Base-by-base conservation (phyloP, 2,329 filamentous ascomycete genomes). In the Hymenoscyphus scutula region DNA sequence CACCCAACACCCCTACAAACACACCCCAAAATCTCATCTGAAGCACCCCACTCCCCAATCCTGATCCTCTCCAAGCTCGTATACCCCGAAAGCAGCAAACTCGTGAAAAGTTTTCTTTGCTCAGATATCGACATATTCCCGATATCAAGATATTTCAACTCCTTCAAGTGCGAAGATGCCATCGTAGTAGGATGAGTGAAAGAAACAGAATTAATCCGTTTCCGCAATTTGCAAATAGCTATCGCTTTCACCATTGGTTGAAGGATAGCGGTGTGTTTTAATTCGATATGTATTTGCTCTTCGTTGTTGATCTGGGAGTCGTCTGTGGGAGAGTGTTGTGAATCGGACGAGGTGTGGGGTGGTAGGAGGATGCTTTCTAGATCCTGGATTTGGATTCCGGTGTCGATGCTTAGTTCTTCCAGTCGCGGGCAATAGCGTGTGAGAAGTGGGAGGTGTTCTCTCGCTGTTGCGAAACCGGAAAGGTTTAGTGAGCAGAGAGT, bases 1-100 rank as follows among this genome's bases (percentile, higher is more conserved):
- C 63, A 64, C 6, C 63, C 60, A 6, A 64, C 63, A 25, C 53
- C 53, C 17, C 13, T 19, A 41, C 61, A 64, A n/a, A 64, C 37
- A 27, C 45, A 23, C 37, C 30, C 41, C 7, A 48, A 15, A 8
- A 64, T 34, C 17, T 30, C 23, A 30, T 51, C 58, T 29, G 53
- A 53, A 38, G 25, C 51, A 13, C 59, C 25, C 29, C 48, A 41
- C 29, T 56, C 61, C 53, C 58, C 61, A 55, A 65, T 29, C 37
- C 48, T 38, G 30, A 65, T 59, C 5, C 55, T 56, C 17, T 37
- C 17, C n/a, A 63, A 25, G 13, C 29, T 5, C 27, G 45, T 45
- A 55, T 56, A 41, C 23, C 51, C 38, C 5, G 60, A 60, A 1
- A 64, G 54, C 17, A 64, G 27, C 11, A 64, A 15, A 5, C 30